A percentile compares a stretch with the other conserved stretches of the same genome.
These are phyloP conservation scores for Hygrophoropsis aurantiaca DNA, from an alignment of 768 basidiomycete genomes.

Conservation along the genomic window DNA sequence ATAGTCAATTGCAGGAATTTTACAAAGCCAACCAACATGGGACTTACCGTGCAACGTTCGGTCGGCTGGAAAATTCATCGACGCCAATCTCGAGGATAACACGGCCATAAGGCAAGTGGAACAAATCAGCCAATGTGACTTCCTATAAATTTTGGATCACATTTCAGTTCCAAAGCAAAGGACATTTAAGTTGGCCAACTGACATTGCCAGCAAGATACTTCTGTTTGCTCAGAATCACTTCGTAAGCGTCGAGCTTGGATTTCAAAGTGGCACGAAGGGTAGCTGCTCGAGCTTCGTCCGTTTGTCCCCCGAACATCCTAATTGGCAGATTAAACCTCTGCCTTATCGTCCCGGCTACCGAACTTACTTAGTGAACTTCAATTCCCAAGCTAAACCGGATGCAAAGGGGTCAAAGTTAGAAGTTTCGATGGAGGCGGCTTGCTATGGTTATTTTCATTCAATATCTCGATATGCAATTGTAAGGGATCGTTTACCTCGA, in stretches of 20 bases:
- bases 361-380: constrained; percentile 43
- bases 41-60: constrained; percentile 18
- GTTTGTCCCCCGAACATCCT: constrained; percentile 23
- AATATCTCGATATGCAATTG: too few relatives aligned
- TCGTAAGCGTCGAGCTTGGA: constrained; percentile 32
- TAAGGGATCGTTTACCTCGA: constrained; percentile 29
- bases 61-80: constrained; percentile 15
- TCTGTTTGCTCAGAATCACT: constrained; percentile 30
- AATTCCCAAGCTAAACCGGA: constrained; percentile 42
- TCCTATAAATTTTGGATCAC: constrained; percentile 2
- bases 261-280: constrained; percentile 28
- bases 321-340: not conserved
- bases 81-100: constrained; percentile 8
- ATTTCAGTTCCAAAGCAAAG: not conserved
- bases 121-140: constrained; percentile 20
- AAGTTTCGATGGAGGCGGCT: constrained; percentile 48
- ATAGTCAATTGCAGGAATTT: not conserved
- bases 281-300: constrained; percentile 30
- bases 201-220: constrained; percentile 37
- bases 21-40: not conserved
- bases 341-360: not conserved
- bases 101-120: constrained; percentile 18
- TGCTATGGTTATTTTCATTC: constrained; percentile 19
- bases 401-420: constrained; percentile 51
- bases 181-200: not conserved